Evolutionary conservation across 2,329 filamentous ascomycete species (phyloP).

Genomic region (Colletotrichum camelliae): DNA sequence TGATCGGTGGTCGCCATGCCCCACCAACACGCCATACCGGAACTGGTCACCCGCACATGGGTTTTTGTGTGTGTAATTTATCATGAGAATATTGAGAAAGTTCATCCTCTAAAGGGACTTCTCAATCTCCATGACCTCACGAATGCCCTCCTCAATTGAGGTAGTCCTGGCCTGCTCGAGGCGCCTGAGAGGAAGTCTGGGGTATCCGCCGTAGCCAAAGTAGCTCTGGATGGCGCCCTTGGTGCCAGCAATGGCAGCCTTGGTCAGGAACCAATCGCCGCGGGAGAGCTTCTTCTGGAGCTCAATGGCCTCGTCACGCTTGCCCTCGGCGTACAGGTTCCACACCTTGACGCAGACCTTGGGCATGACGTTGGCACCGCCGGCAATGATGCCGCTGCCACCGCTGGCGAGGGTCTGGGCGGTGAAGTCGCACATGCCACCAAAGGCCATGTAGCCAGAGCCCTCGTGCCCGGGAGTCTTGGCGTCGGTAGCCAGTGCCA

Average conservation of each 20-base stretch:
- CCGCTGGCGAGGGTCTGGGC: slow-evolving; percentile 80
- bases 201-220: slow-evolving; percentile 81
- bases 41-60: neutral
- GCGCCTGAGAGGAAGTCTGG: slow-evolving; percentile 74
- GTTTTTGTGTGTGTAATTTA: neutral
- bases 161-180: slow-evolving; percentile 61
- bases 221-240: slow-evolving; percentile 83
- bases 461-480: slow-evolving; percentile 66
- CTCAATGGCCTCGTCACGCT: slow-evolving; percentile 75
- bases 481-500: slow-evolving; percentile 75
- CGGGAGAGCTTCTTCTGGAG: slow-evolving; percentile 80
- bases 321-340: slow-evolving; percentile 76
- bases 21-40: neutral
- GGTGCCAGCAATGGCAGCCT: slow-evolving; percentile 83
- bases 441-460: slow-evolving; percentile 82
- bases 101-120: slow-evolving; percentile 44
- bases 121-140: slow-evolving; percentile 72
- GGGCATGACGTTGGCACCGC: slow-evolving; percentile 84
- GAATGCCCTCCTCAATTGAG: slow-evolving; percentile 59
- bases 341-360: slow-evolving; percentile 81
- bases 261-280: slow-evolving; percentile 84
- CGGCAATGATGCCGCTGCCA: slow-evolving; percentile 84
- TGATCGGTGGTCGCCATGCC: slow-evolving; percentile 7
- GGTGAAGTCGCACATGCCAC: slow-evolving; percentile 88
- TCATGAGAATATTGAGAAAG: neutral